Evolutionary conservation across 2,329 filamentous ascomycete species (phyloP), one percentile per base, ranked within the genome.

Genomic region (Aspergillus bombycis): DNA sequence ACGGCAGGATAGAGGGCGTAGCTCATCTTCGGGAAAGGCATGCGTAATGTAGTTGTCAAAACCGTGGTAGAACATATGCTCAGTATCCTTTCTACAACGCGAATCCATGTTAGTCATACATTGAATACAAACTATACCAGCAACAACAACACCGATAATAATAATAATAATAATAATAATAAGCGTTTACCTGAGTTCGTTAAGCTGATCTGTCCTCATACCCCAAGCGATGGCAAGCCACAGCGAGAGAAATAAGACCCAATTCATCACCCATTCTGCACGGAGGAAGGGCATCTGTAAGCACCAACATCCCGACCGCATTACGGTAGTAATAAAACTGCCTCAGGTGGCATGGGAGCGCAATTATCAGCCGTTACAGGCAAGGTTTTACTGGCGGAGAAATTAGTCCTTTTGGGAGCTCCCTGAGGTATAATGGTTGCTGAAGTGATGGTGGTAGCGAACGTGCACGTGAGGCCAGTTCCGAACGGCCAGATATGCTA

Each of bases 1-100:
- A 19, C 83, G 83, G 79, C 95, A 99, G 30, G 92, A 89, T 23
- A 99, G 82, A 10, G 95, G 95, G 53, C 92, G 91, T 62, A 99
- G 83, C 87, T 94, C 95, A 74, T 99, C 95, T 78, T 98, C 95
- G 14, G 95, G 95, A 74, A 97, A 99, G 62, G 94, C 95, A 78
- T 96, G 85, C 68, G 87, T 81, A 89, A 97, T 95, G 82, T 99
- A 99, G 78, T 94, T 96, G 80, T 94, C 89, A 81, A 89, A 98
- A 64, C 95, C 95, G 83, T 99, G 95, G 78, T 96, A 97, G 82
- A 98, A 98, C 85, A 98, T 93, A 70, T 92, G 78, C 67, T 83
- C 80, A 58, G 81, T 80, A 70, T 83, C 81, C 70, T 78, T 78
- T 67, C 81, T 79, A 16, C 8, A 64, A 45, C 21, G 38, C 21